Percentiles rank a stretch among this genome's conserved stretches.
Evolutionary conservation across 805 yeast genomes (phyloP).

Genomic region (Candida andamanensis): DNA sequence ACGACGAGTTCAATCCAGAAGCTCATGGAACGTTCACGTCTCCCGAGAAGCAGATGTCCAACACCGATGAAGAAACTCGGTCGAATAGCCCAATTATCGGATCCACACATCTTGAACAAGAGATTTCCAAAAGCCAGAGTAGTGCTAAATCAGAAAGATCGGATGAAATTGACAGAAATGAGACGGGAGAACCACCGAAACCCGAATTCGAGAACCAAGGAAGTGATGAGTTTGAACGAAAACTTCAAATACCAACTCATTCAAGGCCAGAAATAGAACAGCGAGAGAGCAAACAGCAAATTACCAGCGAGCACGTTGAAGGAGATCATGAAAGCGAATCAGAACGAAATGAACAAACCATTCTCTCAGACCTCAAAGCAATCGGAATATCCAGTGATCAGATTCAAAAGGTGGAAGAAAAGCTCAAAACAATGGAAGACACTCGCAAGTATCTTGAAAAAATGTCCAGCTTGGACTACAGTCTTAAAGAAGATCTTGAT

Average conservation of each 20-base stretch:
- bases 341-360: neutral
- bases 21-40: slow-evolving; percentile 8
- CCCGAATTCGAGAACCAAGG: neutral
- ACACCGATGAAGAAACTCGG: neutral
- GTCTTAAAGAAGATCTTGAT: slow-evolving; percentile 56
- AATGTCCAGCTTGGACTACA: slow-evolving; percentile 32
- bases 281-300: too few species aligned
- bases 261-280: too few species aligned
- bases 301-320: neutral
- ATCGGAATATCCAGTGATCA: neutral
- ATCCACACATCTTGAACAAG: slow-evolving; percentile 1
- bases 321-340: too few species aligned
- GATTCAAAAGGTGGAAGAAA: slow-evolving; percentile 2
- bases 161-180: too few species aligned
- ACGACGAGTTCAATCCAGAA: slow-evolving; percentile 3
- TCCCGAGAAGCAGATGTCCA: slow-evolving; percentile 1
- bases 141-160: neutral
- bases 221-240: neutral
- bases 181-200: neutral
- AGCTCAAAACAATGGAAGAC: slow-evolving; percentile 25
- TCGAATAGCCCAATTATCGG: neutral
- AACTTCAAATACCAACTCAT: neutral
- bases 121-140: neutral
- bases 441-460: slow-evolving; percentile 30
- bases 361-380: neutral